phyloP scores from a whole-genome alignment of 2,329 filamentous ascomycete species.

The Clarireedia monteithiana region DNA sequence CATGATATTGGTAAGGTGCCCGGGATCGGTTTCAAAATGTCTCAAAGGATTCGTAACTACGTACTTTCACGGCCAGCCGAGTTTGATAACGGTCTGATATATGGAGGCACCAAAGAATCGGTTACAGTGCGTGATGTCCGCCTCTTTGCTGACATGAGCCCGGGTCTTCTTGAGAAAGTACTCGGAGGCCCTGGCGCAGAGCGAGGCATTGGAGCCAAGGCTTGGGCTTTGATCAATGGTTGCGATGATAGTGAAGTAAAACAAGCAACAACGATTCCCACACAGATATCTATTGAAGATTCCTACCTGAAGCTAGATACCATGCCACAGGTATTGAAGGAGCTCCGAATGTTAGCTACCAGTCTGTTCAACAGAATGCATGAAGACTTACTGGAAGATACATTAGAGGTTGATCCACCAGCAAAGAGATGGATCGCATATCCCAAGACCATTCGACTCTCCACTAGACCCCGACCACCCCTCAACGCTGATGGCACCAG shows the following conservation, averaged over 20 bases:
- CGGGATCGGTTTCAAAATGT: conserved; percentile 76
- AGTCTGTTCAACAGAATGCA: conserved; percentile 75
- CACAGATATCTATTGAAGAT: conserved; percentile 92
- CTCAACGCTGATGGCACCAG: conserved; percentile 44
- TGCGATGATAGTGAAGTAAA: conserved; percentile 69
- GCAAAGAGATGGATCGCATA: conserved; percentile 61
- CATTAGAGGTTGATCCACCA: conserved; percentile 14
- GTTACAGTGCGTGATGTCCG: conserved; percentile 63
- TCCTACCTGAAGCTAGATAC: conserved; percentile 70
- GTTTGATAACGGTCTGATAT: conserved; percentile 37
- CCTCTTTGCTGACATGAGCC: conserved; percentile 51
- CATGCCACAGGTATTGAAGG: conserved; percentile 53
- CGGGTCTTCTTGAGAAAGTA: conserved; percentile 58
- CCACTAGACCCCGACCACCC: conserved; percentile 57
- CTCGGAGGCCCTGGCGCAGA: conserved; percentile 63
- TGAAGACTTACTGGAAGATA: conserved; percentile 55
- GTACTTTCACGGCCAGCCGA: conserved; percentile 39
- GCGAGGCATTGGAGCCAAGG: conserved; percentile 60
- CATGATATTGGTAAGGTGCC: conserved; percentile 76
- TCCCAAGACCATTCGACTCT: conserved; percentile 74
- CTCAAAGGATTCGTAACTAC: conserved; percentile 56
- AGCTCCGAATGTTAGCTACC: conserved; percentile 59
- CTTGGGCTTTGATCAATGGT: conserved; percentile 77
- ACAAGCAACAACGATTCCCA: conserved; percentile 62
- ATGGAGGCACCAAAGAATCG: conserved; percentile 42